Evolutionary conservation across 192 early-diverging fungal genomes (phyloP), one percentile per base, ranked within the genome.

Genomic region (Radiomyces spectabilis): DNA sequence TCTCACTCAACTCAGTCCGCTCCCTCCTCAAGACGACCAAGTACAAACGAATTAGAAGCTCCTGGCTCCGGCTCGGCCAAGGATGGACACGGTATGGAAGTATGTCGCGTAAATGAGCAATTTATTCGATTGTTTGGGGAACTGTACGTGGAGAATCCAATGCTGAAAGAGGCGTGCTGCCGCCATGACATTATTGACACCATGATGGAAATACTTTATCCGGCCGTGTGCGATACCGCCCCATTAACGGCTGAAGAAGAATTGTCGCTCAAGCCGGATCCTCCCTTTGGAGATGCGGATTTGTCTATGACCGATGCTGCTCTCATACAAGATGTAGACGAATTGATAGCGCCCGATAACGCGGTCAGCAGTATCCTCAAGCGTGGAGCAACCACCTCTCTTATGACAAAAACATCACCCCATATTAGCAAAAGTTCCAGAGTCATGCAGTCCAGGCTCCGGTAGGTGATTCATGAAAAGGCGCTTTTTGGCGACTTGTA

Each of bases 141-240:
- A 3, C 15, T 61, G 24, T 61, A 61, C 24, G 27, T 35, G 29
- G 24, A 40, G 18, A 24, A 43, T 22, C 41, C 35, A 22, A 66
- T 75, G 16, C 76, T 85, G 38, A 75, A 66, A 46, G 81, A 83
- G 13, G 57, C 61, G 19, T 74, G 78, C 40, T 46, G 46, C 3
- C 73, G 64, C 5, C 60, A 59, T 6, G 83, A 85, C 25, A 61
- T 70, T 18, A 52, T 81, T 41, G 80, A 81, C 48, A 63, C 54
- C 12, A 50, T 85, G 12, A 61, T 83, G 18, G 56, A 63, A 16
- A 72, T 78, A 21, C 19, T 85, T 3, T 86, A 85, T 51, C 68
- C 63, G 16, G 59, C 83, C 18, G 69, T 82, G 8, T 79, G 73
- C 39, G 53, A 64, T 13, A 63, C 57, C 24, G 71, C 71, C 47